Percentiles rank a stretch among this genome's conserved stretches.
These are phyloP conservation scores for Boletus rubescentipes DNA, from an alignment of 768 basidiomycete genomes.

Conservation along the genomic window DNA sequence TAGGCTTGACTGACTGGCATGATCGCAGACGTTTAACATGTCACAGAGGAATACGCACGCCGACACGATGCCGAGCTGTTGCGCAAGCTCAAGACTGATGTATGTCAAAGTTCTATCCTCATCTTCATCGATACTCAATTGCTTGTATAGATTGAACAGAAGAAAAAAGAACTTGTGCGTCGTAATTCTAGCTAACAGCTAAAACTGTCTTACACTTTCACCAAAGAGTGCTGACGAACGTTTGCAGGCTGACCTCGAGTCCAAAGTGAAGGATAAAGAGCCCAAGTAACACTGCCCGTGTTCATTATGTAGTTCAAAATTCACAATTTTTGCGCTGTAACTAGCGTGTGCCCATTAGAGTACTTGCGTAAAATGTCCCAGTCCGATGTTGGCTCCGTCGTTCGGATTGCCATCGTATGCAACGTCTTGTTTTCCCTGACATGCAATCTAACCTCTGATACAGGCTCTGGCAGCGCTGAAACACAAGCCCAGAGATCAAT, in stretches of 20 bases:
- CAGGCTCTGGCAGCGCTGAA: conserved; percentile 27
- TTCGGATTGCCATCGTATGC: conserved; percentile 28
- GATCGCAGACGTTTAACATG: not conserved
- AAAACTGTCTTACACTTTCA: conserved; percentile 12
- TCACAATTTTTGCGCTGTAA: not conserved
- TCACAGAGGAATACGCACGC: conserved; percentile 62
- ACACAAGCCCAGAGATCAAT: conserved; percentile 26
- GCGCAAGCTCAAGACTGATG: conserved; percentile 57
- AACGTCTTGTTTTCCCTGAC: not conserved
- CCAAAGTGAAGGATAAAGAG: conserved; percentile 23
- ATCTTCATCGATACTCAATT: not conserved
- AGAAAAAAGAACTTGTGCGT: conserved; percentile 35
- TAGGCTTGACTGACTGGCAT: conserved; percentile 16
- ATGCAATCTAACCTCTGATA: not conserved
- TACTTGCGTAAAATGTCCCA: conserved; percentile 7
- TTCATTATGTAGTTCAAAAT: conserved; percentile 7
- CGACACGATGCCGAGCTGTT: conserved; percentile 57
- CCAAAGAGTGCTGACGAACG: conserved; percentile 12
- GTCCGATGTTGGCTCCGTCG: conserved; percentile 10
- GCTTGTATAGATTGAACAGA: conserved; percentile 27
- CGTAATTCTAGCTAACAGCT: conserved; percentile 7
- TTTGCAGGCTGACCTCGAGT: conserved; percentile 31
- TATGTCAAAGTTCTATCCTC: conserved; percentile 26
- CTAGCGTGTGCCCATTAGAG: not conserved
- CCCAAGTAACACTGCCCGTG: conserved; percentile 19